Percentiles rank a stretch among this genome's conserved stretches.
phyloP scores from a whole-genome alignment of 768 basidiomycete species.

The Amanita exitialis region DNA sequence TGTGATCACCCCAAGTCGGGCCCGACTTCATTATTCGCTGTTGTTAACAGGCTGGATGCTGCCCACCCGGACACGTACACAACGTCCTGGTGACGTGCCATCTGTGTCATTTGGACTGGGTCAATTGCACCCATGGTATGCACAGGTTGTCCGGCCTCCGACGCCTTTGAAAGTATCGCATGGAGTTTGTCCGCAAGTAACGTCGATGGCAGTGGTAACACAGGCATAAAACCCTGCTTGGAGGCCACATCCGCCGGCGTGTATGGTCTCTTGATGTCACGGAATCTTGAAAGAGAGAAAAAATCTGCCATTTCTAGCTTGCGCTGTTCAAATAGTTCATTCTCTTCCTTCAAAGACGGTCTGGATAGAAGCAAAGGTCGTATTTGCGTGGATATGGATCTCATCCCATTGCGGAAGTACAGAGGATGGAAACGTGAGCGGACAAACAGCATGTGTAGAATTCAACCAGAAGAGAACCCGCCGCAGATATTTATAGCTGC shows the following conservation, averaged over 20 bases:
- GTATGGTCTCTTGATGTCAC: constrained; percentile 69
- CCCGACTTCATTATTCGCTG: constrained; percentile 85
- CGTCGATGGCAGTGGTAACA: constrained; percentile 65
- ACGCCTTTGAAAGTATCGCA: constrained; percentile 50
- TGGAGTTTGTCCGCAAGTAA: constrained; percentile 85
- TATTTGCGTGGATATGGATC: constrained; percentile 27
- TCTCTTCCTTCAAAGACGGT: constrained; percentile 49
- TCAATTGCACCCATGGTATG: constrained; percentile 94
- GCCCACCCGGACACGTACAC: constrained; percentile 95
- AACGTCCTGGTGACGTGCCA: constrained; percentile 78
- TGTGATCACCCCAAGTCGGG: constrained; percentile 77
- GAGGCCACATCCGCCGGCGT: constrained; percentile 69
- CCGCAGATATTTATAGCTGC: neutral
- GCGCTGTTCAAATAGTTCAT: constrained; percentile 47
- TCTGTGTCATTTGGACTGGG: constrained; percentile 91
- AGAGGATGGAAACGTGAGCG: neutral
- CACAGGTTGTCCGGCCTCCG: constrained; percentile 56
- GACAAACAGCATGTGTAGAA: neutral
- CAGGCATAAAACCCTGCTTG: constrained; percentile 83
- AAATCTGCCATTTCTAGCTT: constrained; percentile 59
- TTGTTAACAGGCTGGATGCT: constrained; percentile 75
- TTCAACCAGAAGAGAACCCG: neutral
- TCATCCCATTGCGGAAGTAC: constrained; percentile 8
- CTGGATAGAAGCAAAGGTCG: constrained; percentile 43
- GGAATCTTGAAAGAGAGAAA: constrained; percentile 70